Conservation (phyloP, 345 rosid genomes). For the Erodium maritimum region DNA sequence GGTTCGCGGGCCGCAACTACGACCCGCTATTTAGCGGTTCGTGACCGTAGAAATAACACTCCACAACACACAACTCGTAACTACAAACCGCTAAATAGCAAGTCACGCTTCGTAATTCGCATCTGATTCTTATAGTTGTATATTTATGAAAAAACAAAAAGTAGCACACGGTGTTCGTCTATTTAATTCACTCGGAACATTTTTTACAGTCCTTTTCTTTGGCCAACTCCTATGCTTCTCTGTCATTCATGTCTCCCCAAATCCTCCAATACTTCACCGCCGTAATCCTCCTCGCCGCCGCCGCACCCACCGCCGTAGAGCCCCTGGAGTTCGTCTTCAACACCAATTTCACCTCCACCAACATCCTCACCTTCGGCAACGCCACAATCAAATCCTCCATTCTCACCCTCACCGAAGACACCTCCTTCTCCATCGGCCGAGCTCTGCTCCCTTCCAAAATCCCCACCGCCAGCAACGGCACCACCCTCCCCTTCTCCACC, state of each 20-base stretch:
- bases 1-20: no score
- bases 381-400: conserved; percentile 38
- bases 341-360: conserved; percentile 40
- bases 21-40: no score
- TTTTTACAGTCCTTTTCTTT: no score
- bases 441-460: conserved; percentile 48
- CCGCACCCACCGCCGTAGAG: conserved; percentile 13
- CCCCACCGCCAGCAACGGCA: conserved; percentile 10
- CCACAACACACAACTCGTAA: no score
- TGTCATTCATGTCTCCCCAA: background rate
- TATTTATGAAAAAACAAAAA: no score
- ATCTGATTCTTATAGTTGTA: no score
- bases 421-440: conserved; percentile 49
- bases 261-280: background rate
- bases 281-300: conserved; percentile 5
- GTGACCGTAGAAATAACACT: no score
- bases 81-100: no score
- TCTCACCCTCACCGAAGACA: conserved; percentile 46
- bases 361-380: conserved; percentile 27
- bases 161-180: no score
- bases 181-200: no score
- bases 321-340: conserved; percentile 47
- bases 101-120: no score
- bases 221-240: no score
- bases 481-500: conserved; percentile 42